phyloP scores from a whole-genome alignment of 306 rosid genomes.

The Vicia sativa region DNA sequence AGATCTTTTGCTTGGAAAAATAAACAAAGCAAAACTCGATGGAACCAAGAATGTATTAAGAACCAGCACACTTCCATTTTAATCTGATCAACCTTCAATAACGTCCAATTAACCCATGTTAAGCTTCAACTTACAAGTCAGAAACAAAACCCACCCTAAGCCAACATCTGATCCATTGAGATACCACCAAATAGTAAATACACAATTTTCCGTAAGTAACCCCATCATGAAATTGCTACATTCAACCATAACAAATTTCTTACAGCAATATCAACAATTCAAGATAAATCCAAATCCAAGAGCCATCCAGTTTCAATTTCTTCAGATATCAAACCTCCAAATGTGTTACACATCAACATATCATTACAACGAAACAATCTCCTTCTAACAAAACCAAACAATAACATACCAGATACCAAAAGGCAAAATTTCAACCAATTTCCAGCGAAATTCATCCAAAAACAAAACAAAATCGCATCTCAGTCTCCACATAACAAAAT shows the following conservation, averaged over 20 bases:
- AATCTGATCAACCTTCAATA: constrained; percentile 19
- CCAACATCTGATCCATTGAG: constrained; percentile 26
- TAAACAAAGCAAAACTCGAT: constrained; percentile 21
- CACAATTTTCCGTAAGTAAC: no score
- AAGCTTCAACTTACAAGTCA: constrained; percentile 16
- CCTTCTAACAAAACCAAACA: constrained; percentile 13
- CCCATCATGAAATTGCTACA: constrained; percentile 9
- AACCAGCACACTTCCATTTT: constrained; percentile 12
- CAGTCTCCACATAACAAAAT: constrained; percentile 24
- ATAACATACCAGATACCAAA: constrained; percentile 13
- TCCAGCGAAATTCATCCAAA: not conserved
- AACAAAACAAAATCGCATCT: constrained; percentile 1
- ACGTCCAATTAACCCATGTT: not conserved
- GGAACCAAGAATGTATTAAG: constrained; percentile 17
- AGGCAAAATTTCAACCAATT: not conserved
- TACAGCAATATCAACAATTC: constrained; percentile 19
- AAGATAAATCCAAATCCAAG: constrained; percentile 11
- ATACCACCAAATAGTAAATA: constrained; percentile 18
- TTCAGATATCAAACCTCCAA: constrained; percentile 6
- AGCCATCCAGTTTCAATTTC: constrained; percentile 1
- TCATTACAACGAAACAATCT: constrained; percentile 6
- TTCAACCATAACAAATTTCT: not conserved
- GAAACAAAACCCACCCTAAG: constrained; percentile 21
- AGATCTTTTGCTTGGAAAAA: not conserved
- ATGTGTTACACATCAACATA: not conserved